Conservation (phyloP, 768 basidiomycete genomes). For the Tylopilus sp. region DNA sequence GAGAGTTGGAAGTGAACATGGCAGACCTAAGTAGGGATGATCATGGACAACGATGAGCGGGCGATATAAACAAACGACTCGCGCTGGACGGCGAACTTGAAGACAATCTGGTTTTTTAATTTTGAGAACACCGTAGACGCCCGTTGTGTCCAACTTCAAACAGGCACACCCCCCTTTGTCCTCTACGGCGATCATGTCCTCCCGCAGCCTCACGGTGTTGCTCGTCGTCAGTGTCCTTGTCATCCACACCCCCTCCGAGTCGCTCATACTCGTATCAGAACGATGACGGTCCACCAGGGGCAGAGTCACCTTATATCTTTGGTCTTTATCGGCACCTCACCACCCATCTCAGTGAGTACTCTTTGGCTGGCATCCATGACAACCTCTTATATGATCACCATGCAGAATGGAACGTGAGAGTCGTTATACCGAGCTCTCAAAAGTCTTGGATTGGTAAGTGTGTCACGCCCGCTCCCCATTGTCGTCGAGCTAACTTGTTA, state of each 20-base stretch:
- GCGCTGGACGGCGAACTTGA: slow-evolving; percentile 11
- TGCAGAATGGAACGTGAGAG: slow-evolving; percentile 75
- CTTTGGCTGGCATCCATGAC: slow-evolving; percentile 1
- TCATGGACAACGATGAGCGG: slow-evolving; percentile 10
- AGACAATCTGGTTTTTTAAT: slow-evolving; percentile 10
- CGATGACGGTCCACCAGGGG: slow-evolving; percentile 78
- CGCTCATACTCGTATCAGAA: slow-evolving; percentile 46
- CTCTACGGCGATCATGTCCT: slow-evolving; percentile 6
- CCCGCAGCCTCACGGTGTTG: slow-evolving; percentile 31
- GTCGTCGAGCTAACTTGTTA: not conserved
- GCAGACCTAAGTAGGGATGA: slow-evolving; percentile 12
- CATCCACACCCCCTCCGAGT: not conserved
- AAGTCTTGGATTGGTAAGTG: slow-evolving; percentile 83
- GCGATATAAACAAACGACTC: slow-evolving; percentile 1
- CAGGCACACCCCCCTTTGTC: not conserved
- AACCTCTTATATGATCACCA: slow-evolving; percentile 7
- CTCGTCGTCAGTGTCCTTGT: slow-evolving; percentile 40
- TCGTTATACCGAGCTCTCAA: slow-evolving; percentile 75
- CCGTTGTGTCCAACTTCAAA: slow-evolving; percentile 1
- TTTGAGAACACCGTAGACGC: slow-evolving; percentile 22
- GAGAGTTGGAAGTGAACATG: slow-evolving; percentile 19
- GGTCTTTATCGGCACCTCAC: slow-evolving; percentile 65
- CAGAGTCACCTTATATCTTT: slow-evolving; percentile 72
- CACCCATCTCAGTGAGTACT: slow-evolving; percentile 49
- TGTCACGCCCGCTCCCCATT: not conserved